Evolutionary conservation across 768 basidiomycete species (phyloP).

Genomic region (Ramaria sp.): DNA sequence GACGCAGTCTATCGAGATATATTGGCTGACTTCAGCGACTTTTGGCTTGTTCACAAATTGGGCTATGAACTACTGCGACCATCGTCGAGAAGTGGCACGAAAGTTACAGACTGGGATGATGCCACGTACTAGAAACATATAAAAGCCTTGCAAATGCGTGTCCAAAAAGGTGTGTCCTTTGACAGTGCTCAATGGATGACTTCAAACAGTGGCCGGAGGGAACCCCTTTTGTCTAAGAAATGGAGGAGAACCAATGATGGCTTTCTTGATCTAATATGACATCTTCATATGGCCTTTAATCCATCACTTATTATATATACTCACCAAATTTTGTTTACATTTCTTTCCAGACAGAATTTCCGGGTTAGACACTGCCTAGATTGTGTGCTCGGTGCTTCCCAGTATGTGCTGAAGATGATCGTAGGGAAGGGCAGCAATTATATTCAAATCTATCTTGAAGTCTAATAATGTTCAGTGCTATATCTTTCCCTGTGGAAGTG

Average conservation of each 20-base stretch:
- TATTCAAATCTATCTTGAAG: too few species aligned
- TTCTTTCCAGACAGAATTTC: too few species aligned
- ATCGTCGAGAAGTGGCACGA: not conserved
- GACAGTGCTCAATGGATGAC: slow-evolving; percentile 36
- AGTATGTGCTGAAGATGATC: too few species aligned
- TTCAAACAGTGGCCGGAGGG: slow-evolving; percentile 67
- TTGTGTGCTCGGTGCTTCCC: too few species aligned
- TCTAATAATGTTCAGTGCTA: not conserved
- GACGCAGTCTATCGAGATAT: slow-evolving; percentile 52
- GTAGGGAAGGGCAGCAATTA: too few species aligned
- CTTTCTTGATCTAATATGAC: slow-evolving; percentile 94
- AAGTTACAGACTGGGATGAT: not conserved
- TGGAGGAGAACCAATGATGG: slow-evolving; percentile 41
- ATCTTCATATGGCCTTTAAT: not conserved
- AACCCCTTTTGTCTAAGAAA: slow-evolving; percentile 31
- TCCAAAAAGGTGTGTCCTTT: slow-evolving; percentile 12
- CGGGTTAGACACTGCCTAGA: too few species aligned
- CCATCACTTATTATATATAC: not conserved
- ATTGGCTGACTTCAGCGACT: slow-evolving; percentile 68
- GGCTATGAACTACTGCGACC: slow-evolving; percentile 26
- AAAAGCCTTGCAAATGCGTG: too few species aligned
- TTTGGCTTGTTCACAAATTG: slow-evolving; percentile 70
- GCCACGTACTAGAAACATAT: too few species aligned
- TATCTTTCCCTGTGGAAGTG: not conserved
- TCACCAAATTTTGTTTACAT: not conserved